Evolutionary conservation across 345 rosid genomes (phyloP), one percentile per base, ranked within the genome.

Genomic region (Melastoma malabathricum): DNA sequence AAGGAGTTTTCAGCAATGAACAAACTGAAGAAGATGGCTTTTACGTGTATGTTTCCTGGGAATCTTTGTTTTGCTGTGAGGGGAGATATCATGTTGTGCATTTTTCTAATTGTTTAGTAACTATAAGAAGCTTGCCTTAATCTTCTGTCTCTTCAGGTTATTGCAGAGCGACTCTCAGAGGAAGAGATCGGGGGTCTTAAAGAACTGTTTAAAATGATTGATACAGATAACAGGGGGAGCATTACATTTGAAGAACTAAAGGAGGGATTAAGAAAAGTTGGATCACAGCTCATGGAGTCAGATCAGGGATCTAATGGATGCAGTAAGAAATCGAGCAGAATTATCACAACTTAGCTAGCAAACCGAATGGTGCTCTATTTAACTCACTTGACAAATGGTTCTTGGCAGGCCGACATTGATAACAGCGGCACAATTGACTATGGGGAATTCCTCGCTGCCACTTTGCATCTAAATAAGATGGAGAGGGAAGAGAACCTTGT

Each of bases 11-110:
- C 92, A 0, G 96, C 89, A 10, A 87, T 87, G 98, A 82, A 92
- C 64, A 92, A 86, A 62, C 87, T 92, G 29, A 90, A 92, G 69
- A 87, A 92, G 81, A 87, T 92, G 96, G 98, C 98, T 58, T n/a
- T 59, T 92, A 61, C 78, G 86, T 1, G 25, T 22, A 22, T 4
- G 4, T 22, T 22, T 22, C 25, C 4, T 22, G 25, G 25, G 25
- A 22, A 22, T 22, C 25, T 22, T 22, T 22, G 25, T 22, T 22
- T 22, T 22, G 25, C 25, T 22, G 25, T 22, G 25, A 22, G 25
- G 25, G 25, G 25, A 22, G 25, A 22, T 22, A 22, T 22, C 25
- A 2, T 22, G 38, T 14, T 15, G 31, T 49, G 52, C 13, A 23
- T 4, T 13, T 20, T 12, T 49, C 27, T 34, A 49, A 49, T 44